phyloP scores from a whole-genome alignment of 2,329 filamentous ascomycete genomes.

The Tolypocladium ovalisporum region DNA sequence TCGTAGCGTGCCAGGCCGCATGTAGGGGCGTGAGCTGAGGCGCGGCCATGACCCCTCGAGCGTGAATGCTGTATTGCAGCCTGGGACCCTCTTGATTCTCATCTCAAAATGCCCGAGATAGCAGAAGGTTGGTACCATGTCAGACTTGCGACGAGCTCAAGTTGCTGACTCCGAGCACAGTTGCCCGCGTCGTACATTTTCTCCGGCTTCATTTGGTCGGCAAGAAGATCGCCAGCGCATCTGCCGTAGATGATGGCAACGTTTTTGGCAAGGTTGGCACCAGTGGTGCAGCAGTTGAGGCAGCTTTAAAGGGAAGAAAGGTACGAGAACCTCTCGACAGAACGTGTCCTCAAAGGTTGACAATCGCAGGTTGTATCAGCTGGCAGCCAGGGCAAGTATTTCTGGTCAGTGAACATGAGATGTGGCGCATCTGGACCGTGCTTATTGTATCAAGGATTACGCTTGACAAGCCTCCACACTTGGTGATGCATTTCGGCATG shows the following conservation, averaged over 20 bases:
- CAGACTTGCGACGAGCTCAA: neutral
- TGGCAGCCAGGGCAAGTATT: conserved; percentile 92
- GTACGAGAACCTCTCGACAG: conserved; percentile 11
- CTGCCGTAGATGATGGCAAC: conserved; percentile 67
- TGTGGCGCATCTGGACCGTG: neutral
- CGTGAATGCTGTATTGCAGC: neutral
- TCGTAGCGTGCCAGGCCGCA: conserved; percentile 11
- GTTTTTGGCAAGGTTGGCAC: conserved; percentile 89
- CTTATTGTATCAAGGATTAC: conserved; percentile 21
- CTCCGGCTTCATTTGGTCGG: conserved; percentile 75
- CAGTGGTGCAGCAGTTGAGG: conserved; percentile 61
- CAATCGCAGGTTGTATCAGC: conserved; percentile 42
- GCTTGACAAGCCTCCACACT: conserved; percentile 69
- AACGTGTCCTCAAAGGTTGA: neutral
- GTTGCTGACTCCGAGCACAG: conserved; percentile 22
- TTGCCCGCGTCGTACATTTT: conserved; percentile 79
- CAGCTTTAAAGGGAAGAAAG: conserved; percentile 64
- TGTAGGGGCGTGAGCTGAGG: neutral
- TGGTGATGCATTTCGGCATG: conserved; percentile 81
- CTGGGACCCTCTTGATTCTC: neutral
- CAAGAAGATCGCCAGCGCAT: conserved; percentile 61
- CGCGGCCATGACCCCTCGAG: neutral
- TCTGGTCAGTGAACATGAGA: conserved; percentile 47
- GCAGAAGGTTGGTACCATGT: conserved; percentile 37
- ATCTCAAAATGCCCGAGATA: conserved; percentile 47